phyloP scores from a whole-genome alignment of 495 filamentous ascomycete species.

The Penicillium herquei region DNA sequence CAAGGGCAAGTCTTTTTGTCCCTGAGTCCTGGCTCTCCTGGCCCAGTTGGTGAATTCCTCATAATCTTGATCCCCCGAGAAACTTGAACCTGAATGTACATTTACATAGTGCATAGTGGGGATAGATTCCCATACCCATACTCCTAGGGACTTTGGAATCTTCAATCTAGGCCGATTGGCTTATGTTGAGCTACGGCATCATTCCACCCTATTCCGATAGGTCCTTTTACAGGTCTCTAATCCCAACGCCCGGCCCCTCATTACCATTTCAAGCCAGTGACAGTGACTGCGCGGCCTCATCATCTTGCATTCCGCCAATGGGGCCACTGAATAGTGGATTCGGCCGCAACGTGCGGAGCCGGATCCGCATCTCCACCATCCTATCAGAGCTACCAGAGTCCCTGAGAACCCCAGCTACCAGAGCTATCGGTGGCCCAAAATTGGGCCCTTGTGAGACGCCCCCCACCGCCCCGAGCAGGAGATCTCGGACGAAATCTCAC shows the following conservation, averaged over 20 bases:
- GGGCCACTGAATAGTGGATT: background rate
- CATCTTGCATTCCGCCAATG: slow-evolving; percentile 10
- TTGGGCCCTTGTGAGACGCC: slow-evolving; percentile 1
- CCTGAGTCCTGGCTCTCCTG: too few relatives aligned
- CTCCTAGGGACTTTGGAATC: too few relatives aligned
- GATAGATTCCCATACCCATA: too few relatives aligned
- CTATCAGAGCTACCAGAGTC: background rate
- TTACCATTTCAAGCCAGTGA: slow-evolving; percentile 17
- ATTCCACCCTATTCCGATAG: background rate
- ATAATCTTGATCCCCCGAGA: too few relatives aligned
- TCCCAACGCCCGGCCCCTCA: slow-evolving; percentile 13
- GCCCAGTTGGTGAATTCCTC: too few relatives aligned
- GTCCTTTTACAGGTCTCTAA: background rate
- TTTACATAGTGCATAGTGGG: too few relatives aligned
- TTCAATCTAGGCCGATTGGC: too few relatives aligned
- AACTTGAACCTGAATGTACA: too few relatives aligned
- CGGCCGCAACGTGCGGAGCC: slow-evolving; percentile 13
- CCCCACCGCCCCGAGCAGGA: slow-evolving; percentile 19
- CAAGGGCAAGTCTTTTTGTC: too few relatives aligned
- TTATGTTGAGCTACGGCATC: background rate
- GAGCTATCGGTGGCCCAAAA: slow-evolving; percentile 6
- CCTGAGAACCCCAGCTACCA: background rate
- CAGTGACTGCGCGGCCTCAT: slow-evolving; percentile 7
- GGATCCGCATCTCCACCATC: background rate
- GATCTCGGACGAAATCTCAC: slow-evolving; percentile 39